Conservation (phyloP, 208 protist species). For the Wallacemonas rigidus region DNA sequence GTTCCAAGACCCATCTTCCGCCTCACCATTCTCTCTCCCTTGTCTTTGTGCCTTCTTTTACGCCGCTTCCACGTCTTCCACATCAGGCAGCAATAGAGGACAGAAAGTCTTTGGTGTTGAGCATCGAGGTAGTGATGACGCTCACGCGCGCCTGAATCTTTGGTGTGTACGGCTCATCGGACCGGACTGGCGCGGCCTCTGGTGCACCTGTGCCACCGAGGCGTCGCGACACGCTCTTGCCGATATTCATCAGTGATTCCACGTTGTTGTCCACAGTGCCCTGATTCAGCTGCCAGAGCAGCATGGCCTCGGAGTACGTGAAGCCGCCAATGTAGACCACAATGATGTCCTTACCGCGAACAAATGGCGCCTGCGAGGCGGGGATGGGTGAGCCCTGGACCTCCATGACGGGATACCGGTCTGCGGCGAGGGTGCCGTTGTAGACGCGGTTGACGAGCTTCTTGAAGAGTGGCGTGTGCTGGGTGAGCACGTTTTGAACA, state of each 20-base stretch:
- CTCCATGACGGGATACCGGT: conserved; percentile 69
- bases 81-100: conserved; percentile 36
- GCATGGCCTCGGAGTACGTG: conserved; percentile 81
- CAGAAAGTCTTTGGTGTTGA: conserved; percentile 84
- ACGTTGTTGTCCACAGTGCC: conserved; percentile 81
- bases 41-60: conserved; percentile 8
- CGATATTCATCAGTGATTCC: conserved; percentile 77
- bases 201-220: conserved; percentile 30
- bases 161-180: conserved; percentile 66
- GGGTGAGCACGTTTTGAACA: conserved; percentile 97
- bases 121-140: conserved; percentile 74
- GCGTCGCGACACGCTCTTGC: conserved; percentile 61
- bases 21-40: background rate
- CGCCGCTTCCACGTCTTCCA: too few relatives aligned
- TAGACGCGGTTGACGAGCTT: conserved; percentile 88
- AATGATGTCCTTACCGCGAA: conserved; percentile 83
- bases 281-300: conserved; percentile 76
- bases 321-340: conserved; percentile 81
- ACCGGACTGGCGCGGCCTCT: conserved; percentile 9
- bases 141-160: conserved; percentile 84
- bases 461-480: conserved; percentile 94
- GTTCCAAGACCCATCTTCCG: too few relatives aligned
- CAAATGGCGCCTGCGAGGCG: conserved; percentile 41
- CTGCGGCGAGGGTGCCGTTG: conserved; percentile 76
- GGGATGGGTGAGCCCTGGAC: conserved; percentile 64